Percentiles rank a stretch among this genome's conserved stretches.
Evolutionary conservation across 306 rosid species (phyloP).

Genomic region (Prosopis cineraria): DNA sequence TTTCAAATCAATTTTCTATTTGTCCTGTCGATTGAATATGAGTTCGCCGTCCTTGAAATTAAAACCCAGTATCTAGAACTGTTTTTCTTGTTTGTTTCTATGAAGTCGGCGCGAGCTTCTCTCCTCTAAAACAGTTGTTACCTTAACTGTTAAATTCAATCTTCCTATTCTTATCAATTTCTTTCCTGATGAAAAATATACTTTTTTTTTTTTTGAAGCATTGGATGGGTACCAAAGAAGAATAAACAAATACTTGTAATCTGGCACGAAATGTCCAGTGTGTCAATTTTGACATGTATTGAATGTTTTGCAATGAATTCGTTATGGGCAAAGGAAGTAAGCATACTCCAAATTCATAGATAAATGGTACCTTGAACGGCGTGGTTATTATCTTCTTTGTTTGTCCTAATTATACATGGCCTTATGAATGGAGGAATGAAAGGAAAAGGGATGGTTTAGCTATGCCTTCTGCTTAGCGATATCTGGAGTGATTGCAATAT

Average conservation of each 20-base stretch:
- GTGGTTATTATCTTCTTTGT: conserved; percentile 44
- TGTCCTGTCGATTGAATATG: not conserved
- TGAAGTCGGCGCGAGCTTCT: not conserved
- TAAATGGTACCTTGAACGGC: conserved; percentile 41
- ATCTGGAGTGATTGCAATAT: not conserved
- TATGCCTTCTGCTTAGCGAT: conserved; percentile 21
- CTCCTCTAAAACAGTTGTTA: not conserved
- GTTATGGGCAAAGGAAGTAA: conserved; percentile 22
- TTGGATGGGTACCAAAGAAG: not conserved
- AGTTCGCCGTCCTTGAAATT: not conserved
- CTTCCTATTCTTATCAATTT: not conserved
- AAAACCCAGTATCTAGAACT: not conserved
- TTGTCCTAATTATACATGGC: conserved; percentile 30
- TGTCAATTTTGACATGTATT: conserved; percentile 31
- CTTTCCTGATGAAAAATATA: not conserved
- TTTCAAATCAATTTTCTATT: not conserved
- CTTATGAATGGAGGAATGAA: conserved; percentile 34
- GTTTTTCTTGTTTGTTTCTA: not conserved
- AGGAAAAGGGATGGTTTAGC: conserved; percentile 34
- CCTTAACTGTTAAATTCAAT: not conserved
- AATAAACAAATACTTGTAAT: not conserved
- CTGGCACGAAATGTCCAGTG: conserved; percentile 14
- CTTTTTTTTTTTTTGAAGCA: not conserved
- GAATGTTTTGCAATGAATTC: conserved; percentile 32
- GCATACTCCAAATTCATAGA: conserved; percentile 41